Evolutionary conservation across 1,139 yeast genomes (phyloP).

Genomic region (Pichia kudriavzevii): DNA sequence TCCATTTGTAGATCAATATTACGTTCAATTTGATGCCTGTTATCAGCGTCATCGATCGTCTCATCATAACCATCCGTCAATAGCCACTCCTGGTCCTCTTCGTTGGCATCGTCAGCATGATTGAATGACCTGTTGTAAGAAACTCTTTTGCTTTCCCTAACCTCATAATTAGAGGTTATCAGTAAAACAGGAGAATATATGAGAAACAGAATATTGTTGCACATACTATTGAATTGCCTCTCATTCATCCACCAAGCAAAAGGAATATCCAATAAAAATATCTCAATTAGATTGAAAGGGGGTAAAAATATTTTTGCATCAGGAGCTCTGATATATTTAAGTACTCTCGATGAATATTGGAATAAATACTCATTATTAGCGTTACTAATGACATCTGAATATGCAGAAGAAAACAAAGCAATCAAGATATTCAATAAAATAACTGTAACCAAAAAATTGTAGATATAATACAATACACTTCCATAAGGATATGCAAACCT

Average conservation of each 20-base stretch:
- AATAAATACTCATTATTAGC: conserved; percentile 83
- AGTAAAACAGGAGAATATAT: conserved; percentile 63
- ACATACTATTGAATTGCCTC: conserved; percentile 14
- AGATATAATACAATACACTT: conserved; percentile 62
- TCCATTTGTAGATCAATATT: conserved; percentile 43
- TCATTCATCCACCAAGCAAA: conserved; percentile 32
- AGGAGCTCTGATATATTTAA: conserved; percentile 80
- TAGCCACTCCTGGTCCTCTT: conserved; percentile 74
- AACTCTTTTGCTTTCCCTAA: conserved; percentile 59
- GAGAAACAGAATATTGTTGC: conserved; percentile 45
- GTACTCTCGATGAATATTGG: conserved; percentile 74
- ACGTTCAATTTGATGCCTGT: conserved; percentile 21
- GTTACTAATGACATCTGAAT: conserved; percentile 71
- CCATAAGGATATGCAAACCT: conserved; percentile 82
- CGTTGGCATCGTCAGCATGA: conserved; percentile 74
- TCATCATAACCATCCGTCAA: conserved; percentile 67
- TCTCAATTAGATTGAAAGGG: conserved; percentile 71
- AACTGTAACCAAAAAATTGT: conserved; percentile 66
- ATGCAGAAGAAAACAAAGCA: conserved; percentile 82
- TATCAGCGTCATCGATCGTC: conserved; percentile 31
- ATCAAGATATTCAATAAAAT: conserved; percentile 72
- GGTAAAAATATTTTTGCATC: conserved; percentile 83
- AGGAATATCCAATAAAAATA: conserved; percentile 38
- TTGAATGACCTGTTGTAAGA: conserved; percentile 63
- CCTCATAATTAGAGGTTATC: conserved; percentile 57